Conservation (phyloP, 108 stramenopile species). For the Skeletonema marinoi region DNA sequence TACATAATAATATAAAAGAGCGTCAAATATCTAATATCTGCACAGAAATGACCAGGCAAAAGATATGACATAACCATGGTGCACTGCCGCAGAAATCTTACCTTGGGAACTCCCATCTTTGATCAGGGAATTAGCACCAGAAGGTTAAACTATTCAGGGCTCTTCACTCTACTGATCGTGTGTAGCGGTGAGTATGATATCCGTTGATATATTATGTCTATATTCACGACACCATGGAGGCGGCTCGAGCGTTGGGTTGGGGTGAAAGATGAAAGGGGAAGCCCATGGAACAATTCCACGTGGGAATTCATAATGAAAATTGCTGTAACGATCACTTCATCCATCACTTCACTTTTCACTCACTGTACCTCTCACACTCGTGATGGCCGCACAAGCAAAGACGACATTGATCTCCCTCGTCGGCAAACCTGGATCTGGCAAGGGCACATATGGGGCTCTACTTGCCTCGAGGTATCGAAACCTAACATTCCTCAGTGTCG, state of each 20-base stretch:
- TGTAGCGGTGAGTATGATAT: background rate
- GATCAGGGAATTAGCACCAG: background rate
- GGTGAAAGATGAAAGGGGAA: no score
- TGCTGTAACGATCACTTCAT: no score
- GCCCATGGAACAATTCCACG: no score
- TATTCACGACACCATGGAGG: no score
- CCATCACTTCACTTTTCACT: no score
- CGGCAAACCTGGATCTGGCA: background rate
- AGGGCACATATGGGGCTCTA: background rate
- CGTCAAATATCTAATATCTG: background rate
- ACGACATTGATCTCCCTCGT: background rate
- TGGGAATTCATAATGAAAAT: no score
- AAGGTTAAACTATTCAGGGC: background rate
- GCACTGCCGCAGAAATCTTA: background rate
- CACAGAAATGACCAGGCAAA: background rate
- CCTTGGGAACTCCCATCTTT: slow-evolving; percentile 31
- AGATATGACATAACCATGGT: background rate
- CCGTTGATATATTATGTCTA: no score
- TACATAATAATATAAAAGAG: background rate
- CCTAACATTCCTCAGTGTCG: slow-evolving; percentile 58
- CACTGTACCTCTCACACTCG: background rate
- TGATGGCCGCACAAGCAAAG: background rate
- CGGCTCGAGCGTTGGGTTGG: no score
- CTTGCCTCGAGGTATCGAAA: slow-evolving; percentile 29
- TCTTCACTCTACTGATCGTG: background rate